Evolutionary conservation across 2,329 filamentous ascomycete species (phyloP), one percentile per base, ranked within the genome.

Genomic region (Diaporthe longicolla): DNA sequence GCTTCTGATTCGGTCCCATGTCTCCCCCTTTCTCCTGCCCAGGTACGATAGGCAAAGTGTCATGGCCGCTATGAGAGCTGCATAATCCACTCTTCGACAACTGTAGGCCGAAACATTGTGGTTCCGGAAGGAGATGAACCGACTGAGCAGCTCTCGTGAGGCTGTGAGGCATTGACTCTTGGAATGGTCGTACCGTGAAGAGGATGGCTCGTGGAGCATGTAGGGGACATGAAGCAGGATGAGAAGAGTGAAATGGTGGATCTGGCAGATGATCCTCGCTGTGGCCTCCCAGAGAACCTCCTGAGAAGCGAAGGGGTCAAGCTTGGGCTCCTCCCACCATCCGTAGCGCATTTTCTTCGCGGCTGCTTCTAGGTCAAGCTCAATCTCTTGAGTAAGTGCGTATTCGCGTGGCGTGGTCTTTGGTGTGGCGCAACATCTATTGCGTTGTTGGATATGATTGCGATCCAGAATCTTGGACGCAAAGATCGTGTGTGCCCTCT

Each of bases 171-270:
- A 87, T 1, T 84, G 85, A 17, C 83, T 83, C 72, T 85, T 88
- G 76, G 85, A 88, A 77, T 87, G 86, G 26, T 87, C 84, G 71
- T 85, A 85, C 21, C 83, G 82, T 9, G 80, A 80, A 24, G 83
- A 82, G 26, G 79, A 77, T 1, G 81, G 78, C 48, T 83, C 80
- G 32, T 82, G 84, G 15, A 90, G 83, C 80, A 90, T 86, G 74
- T 88, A 90, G 0, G 89, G 89, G 1, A 91, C 82, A 74, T 91
- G 89, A 0, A 90, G 83, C 11, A 88, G 83, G 45, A 88, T 84
- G 10, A 89, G 80, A 4, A 90, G 82, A 45, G 86, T 84, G 76
- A 87, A 85, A 75, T 90, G 87, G 3, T 85, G 83, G 59, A 90
- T 82, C 73, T 90, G 89, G 9, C 86, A 78, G 77, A 87, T 84